These are phyloP conservation scores for Suillus decipiens DNA, from an alignment of 768 basidiomycete genomes.

Conservation along the genomic window DNA sequence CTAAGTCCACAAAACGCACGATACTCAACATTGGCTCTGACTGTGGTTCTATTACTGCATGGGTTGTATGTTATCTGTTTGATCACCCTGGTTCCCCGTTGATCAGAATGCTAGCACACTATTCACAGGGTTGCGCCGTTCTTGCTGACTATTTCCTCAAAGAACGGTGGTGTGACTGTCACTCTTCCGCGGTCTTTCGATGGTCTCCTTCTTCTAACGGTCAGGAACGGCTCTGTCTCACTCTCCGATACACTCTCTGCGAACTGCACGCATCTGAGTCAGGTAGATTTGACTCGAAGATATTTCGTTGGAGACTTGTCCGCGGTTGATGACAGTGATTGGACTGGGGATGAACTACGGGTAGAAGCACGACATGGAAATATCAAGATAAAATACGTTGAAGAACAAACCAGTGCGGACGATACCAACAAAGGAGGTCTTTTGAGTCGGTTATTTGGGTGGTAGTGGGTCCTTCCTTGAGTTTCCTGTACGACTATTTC, in stretches of 20 bases:
- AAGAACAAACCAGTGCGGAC: constrained; percentile 13
- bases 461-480: not conserved
- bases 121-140: constrained; percentile 20
- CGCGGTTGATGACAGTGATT: constrained; percentile 18
- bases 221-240: constrained; percentile 18
- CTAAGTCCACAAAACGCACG: constrained; percentile 18
- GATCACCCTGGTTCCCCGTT: not conserved
- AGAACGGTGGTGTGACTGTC: constrained; percentile 19
- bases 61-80: constrained; percentile 20
- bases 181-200: constrained; percentile 25
- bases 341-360: constrained; percentile 25
- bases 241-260: constrained; percentile 18
- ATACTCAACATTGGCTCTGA: constrained; percentile 22
- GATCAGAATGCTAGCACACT: constrained; percentile 16
- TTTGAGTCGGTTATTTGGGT: constrained; percentile 22
- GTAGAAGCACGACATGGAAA: constrained; percentile 20
- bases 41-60: constrained; percentile 17
- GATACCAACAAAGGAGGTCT: constrained; percentile 17
- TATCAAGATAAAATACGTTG: constrained; percentile 22
- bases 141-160: constrained; percentile 12
- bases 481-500: not conserved
- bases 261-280: constrained; percentile 25
- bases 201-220: constrained; percentile 21
- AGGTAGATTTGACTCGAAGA: constrained; percentile 16
- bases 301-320: constrained; percentile 31